A percentile compares a stretch with the other conserved stretches of the same genome.
phyloP scores from a whole-genome alignment of 805 yeast species.

The Nakazawaea populi region DNA sequence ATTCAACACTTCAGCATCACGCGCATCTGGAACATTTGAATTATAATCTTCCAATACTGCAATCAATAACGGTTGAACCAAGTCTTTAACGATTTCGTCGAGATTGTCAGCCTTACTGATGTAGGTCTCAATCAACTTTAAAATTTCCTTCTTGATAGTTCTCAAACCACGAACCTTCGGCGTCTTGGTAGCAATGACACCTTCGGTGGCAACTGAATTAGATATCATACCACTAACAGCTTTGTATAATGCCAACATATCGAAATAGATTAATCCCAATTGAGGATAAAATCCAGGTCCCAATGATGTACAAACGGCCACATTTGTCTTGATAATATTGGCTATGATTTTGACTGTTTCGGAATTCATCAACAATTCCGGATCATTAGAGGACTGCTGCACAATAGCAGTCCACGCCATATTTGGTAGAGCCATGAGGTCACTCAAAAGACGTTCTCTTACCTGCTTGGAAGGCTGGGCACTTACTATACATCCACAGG shows the following conservation, averaged over 20 bases:
- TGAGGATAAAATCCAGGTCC: conserved; percentile 91
- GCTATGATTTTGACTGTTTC: conserved; percentile 92
- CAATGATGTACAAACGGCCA: conserved; percentile 88
- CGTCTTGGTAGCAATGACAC: conserved; percentile 86
- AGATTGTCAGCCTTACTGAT: conserved; percentile 79
- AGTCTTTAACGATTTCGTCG: conserved; percentile 76
- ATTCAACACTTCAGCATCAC: conserved; percentile 95
- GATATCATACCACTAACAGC: conserved; percentile 88
- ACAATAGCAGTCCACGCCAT: conserved; percentile 92
- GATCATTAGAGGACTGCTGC: conserved; percentile 78
- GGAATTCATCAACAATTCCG: conserved; percentile 63
- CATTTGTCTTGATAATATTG: conserved; percentile 91
- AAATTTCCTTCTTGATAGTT: conserved; percentile 91
- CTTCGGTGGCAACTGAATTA: conserved; percentile 70
- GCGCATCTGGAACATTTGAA: conserved; percentile 87
- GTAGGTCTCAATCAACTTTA: conserved; percentile 84
- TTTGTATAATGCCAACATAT: conserved; percentile 82
- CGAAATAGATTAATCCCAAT: conserved; percentile 77
- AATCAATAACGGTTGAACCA: conserved; percentile 75
- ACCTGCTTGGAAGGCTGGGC: conserved; percentile 71
- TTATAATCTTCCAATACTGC: conserved; percentile 89
- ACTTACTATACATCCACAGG: conserved; percentile 89
- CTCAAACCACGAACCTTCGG: conserved; percentile 93
- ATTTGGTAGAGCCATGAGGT: conserved; percentile 88
- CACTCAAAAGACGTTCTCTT: conserved; percentile 66